Evolutionary conservation across 2,329 filamentous ascomycete species (phyloP).

Genomic region (Alternaria arbusti): DNA sequence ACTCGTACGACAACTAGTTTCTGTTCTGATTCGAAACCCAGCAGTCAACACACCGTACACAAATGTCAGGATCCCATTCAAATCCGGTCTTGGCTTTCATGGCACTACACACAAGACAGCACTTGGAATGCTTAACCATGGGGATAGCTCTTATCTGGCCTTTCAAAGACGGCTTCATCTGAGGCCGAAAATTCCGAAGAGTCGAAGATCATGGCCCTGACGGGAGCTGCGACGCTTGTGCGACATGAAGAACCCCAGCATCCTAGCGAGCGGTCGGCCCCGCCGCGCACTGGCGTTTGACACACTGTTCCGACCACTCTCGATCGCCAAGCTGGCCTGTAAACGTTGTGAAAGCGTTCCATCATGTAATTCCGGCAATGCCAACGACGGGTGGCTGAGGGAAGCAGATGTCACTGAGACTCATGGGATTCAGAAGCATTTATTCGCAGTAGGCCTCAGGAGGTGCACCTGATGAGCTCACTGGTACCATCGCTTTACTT

Average conservation of each 20-base stretch:
- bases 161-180: not conserved
- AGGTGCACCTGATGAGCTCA: not conserved
- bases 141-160: not conserved
- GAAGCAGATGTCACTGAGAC: conserved; percentile 12
- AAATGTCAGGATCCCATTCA: not conserved
- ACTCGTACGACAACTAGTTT: not conserved
- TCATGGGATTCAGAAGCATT: not conserved
- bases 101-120: not conserved
- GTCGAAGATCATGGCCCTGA: not conserved
- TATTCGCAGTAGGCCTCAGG: not conserved
- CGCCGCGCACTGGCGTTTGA: conserved; percentile 17
- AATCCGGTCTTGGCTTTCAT: not conserved
- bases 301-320: conserved; percentile 3
- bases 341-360: conserved; percentile 24
- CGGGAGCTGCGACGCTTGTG: conserved; percentile 20
- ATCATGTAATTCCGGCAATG: conserved; percentile 17
- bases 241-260: conserved; percentile 18
- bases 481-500: not conserved
- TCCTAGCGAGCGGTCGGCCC: conserved; percentile 4
- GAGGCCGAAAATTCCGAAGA: not conserved
- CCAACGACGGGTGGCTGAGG: conserved; percentile 4
- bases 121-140: not conserved
- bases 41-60: not conserved
- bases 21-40: conserved; percentile 1
- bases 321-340: conserved; percentile 3